phyloP scores from a whole-genome alignment of 2,329 filamentous ascomycete genomes.

The Xylaria sp. region DNA sequence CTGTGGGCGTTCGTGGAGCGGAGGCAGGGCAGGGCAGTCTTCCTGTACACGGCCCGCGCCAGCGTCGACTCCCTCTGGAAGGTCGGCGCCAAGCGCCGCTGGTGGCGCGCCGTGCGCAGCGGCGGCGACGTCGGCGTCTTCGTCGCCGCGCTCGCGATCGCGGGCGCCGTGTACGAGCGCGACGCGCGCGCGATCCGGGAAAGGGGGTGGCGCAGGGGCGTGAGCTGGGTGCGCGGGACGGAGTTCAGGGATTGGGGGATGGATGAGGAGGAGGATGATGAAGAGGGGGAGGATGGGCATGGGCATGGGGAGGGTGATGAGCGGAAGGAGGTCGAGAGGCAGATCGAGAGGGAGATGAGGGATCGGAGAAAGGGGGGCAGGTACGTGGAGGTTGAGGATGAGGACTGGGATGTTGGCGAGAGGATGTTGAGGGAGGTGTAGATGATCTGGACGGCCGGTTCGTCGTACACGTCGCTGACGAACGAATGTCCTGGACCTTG shows the following conservation, averaged over 20 bases:
- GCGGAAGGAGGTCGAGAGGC: too few relatives aligned
- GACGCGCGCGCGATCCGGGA: conserved; percentile 70
- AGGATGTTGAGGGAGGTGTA: too few relatives aligned
- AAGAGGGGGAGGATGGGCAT: conserved; percentile 48
- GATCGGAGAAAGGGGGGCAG: too few relatives aligned
- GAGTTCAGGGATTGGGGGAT: conserved; percentile 71
- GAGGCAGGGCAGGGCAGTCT: conserved; percentile 65
- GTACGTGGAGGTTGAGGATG: too few relatives aligned
- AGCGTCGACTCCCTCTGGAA: conserved; percentile 88
- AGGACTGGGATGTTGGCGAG: too few relatives aligned
- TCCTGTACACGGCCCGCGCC: conserved; percentile 77
- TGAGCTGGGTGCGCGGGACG: conserved; percentile 75
- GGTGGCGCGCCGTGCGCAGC: conserved; percentile 81
- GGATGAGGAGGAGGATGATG: conserved; percentile 56
- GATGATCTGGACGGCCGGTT: too few relatives aligned
- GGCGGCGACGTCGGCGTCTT: conserved; percentile 87
- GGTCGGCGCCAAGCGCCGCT: conserved; percentile 85
- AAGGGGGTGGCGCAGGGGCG: conserved; percentile 67
- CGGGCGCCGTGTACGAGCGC: conserved; percentile 77
- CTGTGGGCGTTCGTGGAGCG: conserved; percentile 81
- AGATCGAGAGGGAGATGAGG: too few relatives aligned
- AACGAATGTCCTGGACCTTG: too few relatives aligned
- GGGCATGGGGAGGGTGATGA: conserved; percentile 17
- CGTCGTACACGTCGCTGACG: too few relatives aligned
- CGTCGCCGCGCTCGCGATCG: conserved; percentile 74